Base-by-base conservation (phyloP, 495 filamentous ascomycete species). In the Aspergillus panamensis region DNA sequence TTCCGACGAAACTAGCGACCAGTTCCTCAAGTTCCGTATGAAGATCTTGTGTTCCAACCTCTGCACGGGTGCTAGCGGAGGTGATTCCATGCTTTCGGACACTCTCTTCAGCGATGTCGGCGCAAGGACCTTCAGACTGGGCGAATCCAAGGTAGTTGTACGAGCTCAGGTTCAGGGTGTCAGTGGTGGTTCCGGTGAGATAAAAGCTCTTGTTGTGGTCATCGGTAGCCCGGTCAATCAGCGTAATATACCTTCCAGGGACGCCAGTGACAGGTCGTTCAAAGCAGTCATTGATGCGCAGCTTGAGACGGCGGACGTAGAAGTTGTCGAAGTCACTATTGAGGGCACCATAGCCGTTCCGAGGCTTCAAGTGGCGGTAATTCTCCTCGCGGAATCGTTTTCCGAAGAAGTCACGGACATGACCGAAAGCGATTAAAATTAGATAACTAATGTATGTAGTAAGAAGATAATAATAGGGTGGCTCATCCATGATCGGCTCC, bases 241-340 rank as follows among this genome's bases (percentile, higher is more conserved):
- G 77, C 29, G 90, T 97, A 62, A 98, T 96, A 76, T 84, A 94
- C 49, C 94, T 85, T 50, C 94, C 94, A 14, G 94, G 94, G 50
- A 97, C 95, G 48, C 94, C 94, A 19, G 90, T 96, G 49, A 87
- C 87, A 12, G 93, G 92, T 33, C 94, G 83, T 62, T 90, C 86
- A 69, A 98, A 98, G 75, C 91, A 96, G 73, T 98, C 95, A 62
- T 96, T 95, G 62, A 98, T 92, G 49, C 94, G 86, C 78, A 90
- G 79, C 77, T 98, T 96, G 65, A 97, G 70, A 57, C 94, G 82
- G 48, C 94, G 84, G 37, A 94, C 89, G 73, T 98, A 98, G 72
- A 98, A 98, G 73, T 91, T 97, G 76, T 98, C 94, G 64, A 98
- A 98, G 73, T 97, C 94, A 62, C 90, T 95, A 72, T 97, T 97